These are phyloP conservation scores for Candida buenavistaensis DNA, from an alignment of 1,139 yeast species.

Conservation along the genomic window DNA sequence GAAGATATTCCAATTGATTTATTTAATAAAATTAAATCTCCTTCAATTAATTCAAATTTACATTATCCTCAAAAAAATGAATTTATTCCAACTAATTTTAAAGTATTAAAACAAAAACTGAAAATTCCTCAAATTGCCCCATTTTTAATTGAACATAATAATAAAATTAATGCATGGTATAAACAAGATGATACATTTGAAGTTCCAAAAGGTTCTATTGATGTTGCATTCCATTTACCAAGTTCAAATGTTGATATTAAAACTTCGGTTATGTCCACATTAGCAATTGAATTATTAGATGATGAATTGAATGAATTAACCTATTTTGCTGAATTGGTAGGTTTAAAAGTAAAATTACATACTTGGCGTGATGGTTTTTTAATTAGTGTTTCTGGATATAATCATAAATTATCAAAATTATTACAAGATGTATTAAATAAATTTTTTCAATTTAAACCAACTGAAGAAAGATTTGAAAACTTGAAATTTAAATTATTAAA, in stretches of 20 bases:
- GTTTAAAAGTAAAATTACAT: slow-evolving; percentile 58
- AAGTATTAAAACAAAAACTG: slow-evolving; percentile 46
- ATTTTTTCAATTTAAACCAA: slow-evolving; percentile 51
- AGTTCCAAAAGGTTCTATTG: slow-evolving; percentile 81
- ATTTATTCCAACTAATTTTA: slow-evolving; percentile 78
- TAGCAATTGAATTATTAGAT: slow-evolving; percentile 68
- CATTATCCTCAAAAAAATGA: slow-evolving; percentile 71
- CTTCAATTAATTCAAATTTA: slow-evolving; percentile 40
- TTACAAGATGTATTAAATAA: slow-evolving; percentile 59
- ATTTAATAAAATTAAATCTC: slow-evolving; percentile 10
- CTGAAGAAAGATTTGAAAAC: slow-evolving; percentile 59
- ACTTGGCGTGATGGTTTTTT: slow-evolving; percentile 71
- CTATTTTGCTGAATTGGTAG: slow-evolving; percentile 85
- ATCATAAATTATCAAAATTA: slow-evolving; percentile 71
- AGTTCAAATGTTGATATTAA: slow-evolving; percentile 56
- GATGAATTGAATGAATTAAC: slow-evolving; percentile 76
- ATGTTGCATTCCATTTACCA: slow-evolving; percentile 67
- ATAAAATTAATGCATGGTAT: slow-evolving; percentile 65
- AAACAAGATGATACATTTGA: slow-evolving; percentile 88
- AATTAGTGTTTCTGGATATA: slow-evolving; percentile 73
- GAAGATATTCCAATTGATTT: slow-evolving; percentile 45
- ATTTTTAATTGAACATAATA: slow-evolving; percentile 34
- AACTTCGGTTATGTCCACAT: slow-evolving; percentile 55
- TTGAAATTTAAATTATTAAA: slow-evolving; percentile 64
- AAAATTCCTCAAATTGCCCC: slow-evolving; percentile 37